phyloP scores from a whole-genome alignment of 495 filamentous ascomycete species.

The Tuber microsphaerosporum region DNA sequence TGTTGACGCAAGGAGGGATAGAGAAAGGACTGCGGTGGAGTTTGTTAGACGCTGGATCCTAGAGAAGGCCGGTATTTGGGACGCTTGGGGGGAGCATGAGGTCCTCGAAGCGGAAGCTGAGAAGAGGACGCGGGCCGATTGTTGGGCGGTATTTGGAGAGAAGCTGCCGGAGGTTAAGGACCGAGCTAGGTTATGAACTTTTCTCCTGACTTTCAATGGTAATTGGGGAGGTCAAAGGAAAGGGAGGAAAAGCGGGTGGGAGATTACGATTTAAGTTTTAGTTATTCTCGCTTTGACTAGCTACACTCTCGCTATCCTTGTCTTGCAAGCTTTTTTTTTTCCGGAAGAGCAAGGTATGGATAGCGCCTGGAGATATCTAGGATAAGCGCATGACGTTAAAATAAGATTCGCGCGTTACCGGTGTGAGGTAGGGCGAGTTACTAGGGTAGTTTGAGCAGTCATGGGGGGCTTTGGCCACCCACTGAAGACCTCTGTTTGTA shows the following conservation, averaged over 20 bases:
- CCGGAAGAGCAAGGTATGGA: no score
- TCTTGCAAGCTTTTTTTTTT: no score
- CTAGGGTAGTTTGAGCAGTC: no score
- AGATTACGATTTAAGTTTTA: neutral
- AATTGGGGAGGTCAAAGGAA: neutral
- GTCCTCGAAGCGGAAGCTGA: conserved; percentile 26
- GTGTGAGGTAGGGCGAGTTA: no score
- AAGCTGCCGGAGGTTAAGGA: conserved; percentile 25
- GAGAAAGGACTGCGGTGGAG: conserved; percentile 35
- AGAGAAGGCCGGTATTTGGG: conserved; percentile 31
- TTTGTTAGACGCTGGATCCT: conserved; percentile 37
- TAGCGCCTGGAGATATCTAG: no score
- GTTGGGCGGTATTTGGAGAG: conserved; percentile 37
- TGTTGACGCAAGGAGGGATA: conserved; percentile 37
- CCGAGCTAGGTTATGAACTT: conserved; percentile 29
- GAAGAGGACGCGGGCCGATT: conserved; percentile 29
- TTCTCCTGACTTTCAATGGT: neutral
- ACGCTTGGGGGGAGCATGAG: conserved; percentile 29
- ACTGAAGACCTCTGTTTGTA: no score
- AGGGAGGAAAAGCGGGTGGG: neutral
- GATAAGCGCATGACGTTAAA: no score
- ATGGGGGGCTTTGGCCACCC: no score
- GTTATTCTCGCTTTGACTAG: no score
- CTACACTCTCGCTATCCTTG: no score
- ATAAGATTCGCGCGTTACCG: no score